Base-by-base conservation (phyloP, 352 stramenopile genomes). In the Phytophthora citrophthora region DNA sequence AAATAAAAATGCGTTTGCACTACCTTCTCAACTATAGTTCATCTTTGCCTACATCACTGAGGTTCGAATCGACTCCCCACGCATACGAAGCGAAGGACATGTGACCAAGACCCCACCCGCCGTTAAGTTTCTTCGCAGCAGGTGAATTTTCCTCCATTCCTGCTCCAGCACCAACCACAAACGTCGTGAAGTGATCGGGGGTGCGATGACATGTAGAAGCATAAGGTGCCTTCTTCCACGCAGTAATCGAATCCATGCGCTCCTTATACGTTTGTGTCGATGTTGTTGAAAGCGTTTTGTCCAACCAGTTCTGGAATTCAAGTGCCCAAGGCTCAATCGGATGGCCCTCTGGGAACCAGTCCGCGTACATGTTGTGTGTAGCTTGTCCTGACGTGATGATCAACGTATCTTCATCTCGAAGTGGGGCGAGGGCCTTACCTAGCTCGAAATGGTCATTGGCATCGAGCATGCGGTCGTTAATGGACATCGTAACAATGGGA, bases 401-500 rank as follows among this genome's bases (percentile, higher is more conserved):
- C 18, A 93, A 54, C 20, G 90, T 86, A 60, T 86, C 76, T 7
- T 94, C 80, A 9, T 83, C 58, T 11, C 87, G 83, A 2, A 94
- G 61, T 7, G 76, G 64, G 0, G 64, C 52, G n/a, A 93, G 62
- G 1, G 70, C 77, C 36, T 81, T 71, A 43, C 89, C 88, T 10
- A 96, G 45, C 11, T 56, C 59, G 20, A 94, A 70, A 56, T 91
- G 82, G 3, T 53, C 54, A 12, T 70, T 71, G 0, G 70, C 49
- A 44, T 64, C 54, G 52, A 75, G 52, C 40, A 90, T 60, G 7
- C 44, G 47, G 23, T 65, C 49, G 26, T 82, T 77, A 26, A 97
- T 75, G 24, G 82, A 95, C 41, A 97, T 70, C 44, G 76, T 83
- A 3, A 97, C 86, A 12, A 98, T 81, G 0, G 94, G 94, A 26